phyloP scores from a whole-genome alignment of 2,329 filamentous ascomycete species.

The Camillea tinctor region DNA sequence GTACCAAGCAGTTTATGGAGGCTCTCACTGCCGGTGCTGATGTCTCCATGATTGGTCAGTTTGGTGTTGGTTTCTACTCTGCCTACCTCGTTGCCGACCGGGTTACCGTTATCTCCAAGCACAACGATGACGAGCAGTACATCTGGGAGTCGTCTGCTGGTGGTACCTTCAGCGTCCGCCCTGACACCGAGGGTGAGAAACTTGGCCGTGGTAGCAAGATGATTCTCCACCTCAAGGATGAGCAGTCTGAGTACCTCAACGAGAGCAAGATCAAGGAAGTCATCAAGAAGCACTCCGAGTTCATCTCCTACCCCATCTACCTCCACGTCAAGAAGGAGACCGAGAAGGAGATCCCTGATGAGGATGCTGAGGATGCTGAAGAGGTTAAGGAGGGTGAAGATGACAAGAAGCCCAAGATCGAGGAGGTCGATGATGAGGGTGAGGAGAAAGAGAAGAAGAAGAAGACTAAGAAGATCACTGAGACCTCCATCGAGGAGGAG shows the following conservation, averaged over 20 bases:
- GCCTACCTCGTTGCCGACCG: conserved; percentile 98
- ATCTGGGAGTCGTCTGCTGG: conserved; percentile 97
- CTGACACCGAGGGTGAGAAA: conserved; percentile 87
- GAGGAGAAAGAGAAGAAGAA: conserved; percentile 86
- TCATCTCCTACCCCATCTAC: conserved; percentile 99
- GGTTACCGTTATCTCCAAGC: conserved; percentile 93
- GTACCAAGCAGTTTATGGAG: conserved; percentile 99
- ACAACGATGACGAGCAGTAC: conserved; percentile 99
- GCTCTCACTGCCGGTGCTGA: conserved; percentile 96
- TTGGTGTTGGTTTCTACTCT: conserved; percentile 99
- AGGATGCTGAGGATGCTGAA: conserved; percentile 84
- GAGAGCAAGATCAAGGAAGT: conserved; percentile 99
- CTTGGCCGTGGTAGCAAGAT: conserved; percentile 97
- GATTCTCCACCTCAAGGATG: conserved; percentile 98
- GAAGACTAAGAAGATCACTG: conserved; percentile 99
- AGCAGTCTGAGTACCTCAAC: conserved; percentile 97
- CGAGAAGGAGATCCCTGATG: conserved; percentile 97
- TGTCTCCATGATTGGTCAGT: conserved; percentile 99
- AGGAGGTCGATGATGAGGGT: conserved; percentile 86
- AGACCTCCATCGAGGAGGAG: conserved; percentile 97
- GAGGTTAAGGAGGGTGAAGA: conserved; percentile 70
- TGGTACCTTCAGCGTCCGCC: conserved; percentile 90
- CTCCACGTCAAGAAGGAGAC: conserved; percentile 99
- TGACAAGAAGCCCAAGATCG: conserved; percentile 94
- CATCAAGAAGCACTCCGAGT: conserved; percentile 99